A percentile compares a stretch with the other conserved stretches of the same genome.
Conservation (phyloP, 306 rosid genomes). For the Hippophae gyantsensis region DNA sequence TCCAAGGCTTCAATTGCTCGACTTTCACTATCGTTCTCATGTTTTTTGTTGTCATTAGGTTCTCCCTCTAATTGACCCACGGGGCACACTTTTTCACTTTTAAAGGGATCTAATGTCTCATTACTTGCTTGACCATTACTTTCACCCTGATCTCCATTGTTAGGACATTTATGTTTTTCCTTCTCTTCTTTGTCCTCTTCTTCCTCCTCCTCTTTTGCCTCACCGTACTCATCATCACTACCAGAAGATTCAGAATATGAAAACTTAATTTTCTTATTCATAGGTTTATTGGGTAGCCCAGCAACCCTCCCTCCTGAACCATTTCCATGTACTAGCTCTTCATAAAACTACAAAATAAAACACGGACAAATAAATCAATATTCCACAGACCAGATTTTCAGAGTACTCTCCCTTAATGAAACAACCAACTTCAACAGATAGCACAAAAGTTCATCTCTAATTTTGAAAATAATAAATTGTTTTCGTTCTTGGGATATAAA, state of each 20-base stretch:
- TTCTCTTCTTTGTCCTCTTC: slow-evolving; percentile 24
- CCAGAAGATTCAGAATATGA: slow-evolving; percentile 62
- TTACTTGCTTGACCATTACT: slow-evolving; percentile 18
- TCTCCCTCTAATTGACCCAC: slow-evolving; percentile 25
- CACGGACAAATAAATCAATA: neutral
- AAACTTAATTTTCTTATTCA: slow-evolving; percentile 66
- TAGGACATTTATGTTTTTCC: slow-evolving; percentile 32
- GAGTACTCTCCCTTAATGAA: neutral
- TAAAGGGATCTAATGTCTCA: slow-evolving; percentile 29
- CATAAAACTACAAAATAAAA: slow-evolving; percentile 53
- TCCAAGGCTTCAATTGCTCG: slow-evolving; percentile 31
- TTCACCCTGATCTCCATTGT: slow-evolving; percentile 19
- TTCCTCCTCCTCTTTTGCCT: slow-evolving; percentile 9
- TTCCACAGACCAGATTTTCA: neutral
- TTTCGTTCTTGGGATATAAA: too few relatives aligned
- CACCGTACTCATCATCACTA: slow-evolving; percentile 9
- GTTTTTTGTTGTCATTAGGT: slow-evolving; percentile 27
- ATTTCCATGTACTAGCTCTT: slow-evolving; percentile 58
- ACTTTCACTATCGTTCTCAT: slow-evolving; percentile 14
- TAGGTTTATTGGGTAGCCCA: slow-evolving; percentile 36
- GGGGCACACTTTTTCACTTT: slow-evolving; percentile 22
- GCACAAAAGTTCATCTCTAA: neutral
- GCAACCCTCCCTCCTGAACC: slow-evolving; percentile 24
- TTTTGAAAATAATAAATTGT: neutral
- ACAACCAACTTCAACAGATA: neutral